These are phyloP conservation scores for Umbilicus rupestris DNA, from an alignment of 164 flowering plant genomes.

Conservation along the genomic window DNA sequence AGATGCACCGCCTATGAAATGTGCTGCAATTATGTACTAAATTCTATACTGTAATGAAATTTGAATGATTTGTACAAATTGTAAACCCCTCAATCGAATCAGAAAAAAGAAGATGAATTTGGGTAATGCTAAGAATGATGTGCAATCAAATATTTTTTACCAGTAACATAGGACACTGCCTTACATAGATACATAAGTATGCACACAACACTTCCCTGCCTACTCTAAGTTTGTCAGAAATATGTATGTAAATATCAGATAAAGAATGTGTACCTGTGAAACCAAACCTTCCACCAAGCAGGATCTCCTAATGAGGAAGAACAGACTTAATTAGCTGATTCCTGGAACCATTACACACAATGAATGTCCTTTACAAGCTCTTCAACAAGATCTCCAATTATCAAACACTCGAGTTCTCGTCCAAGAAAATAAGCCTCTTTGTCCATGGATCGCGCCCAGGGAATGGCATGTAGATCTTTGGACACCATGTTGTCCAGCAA, in stretches of 20 bases:
- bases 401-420: slow-evolving; percentile 43
- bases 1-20: too few species aligned
- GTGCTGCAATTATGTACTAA: too few species aligned
- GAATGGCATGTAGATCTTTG: slow-evolving; percentile 28
- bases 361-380: slow-evolving; percentile 48
- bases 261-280: neutral
- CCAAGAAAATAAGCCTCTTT: slow-evolving; percentile 40
- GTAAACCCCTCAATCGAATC: too few species aligned
- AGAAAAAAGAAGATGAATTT: too few species aligned
- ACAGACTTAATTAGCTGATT: neutral
- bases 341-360: neutral
- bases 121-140: too few species aligned
- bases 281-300: neutral
- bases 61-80: too few species aligned
- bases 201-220: neutral
- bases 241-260: neutral
- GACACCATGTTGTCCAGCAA: slow-evolving; percentile 46
- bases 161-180: neutral
- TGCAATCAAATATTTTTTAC: too few species aligned
- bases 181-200: neutral
- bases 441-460: slow-evolving; percentile 37
- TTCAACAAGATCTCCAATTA: slow-evolving; percentile 49
- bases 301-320: neutral
- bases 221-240: neutral
- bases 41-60: too few species aligned